Percentiles rank a stretch among this genome's conserved stretches.
Conservation (phyloP, 805 yeast genomes). For the Candida qinlingensis region DNA sequence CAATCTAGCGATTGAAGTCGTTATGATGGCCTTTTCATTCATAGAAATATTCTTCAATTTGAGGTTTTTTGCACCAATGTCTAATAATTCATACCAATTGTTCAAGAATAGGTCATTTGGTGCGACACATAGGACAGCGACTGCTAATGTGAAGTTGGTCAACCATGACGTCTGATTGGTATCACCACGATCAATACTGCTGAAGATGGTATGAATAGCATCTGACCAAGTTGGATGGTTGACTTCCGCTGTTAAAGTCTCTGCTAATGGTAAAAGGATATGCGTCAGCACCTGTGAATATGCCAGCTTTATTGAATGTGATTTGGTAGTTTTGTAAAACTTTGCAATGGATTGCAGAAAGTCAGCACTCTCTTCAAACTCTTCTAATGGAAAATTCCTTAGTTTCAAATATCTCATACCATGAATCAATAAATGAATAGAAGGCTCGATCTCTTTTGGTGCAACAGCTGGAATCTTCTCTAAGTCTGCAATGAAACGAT, state of each 20-base stretch:
- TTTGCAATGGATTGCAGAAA: conserved; percentile 82
- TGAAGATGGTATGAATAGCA: conserved; percentile 61
- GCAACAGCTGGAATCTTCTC: conserved; percentile 67
- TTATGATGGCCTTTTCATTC: conserved; percentile 46
- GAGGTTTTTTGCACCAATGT: conserved; percentile 51
- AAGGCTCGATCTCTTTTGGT: conserved; percentile 49
- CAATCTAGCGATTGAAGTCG: conserved; percentile 65
- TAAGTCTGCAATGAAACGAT: conserved; percentile 85
- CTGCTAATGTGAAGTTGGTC: conserved; percentile 57
- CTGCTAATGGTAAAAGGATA: conserved; percentile 77
- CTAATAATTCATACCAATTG: conserved; percentile 69
- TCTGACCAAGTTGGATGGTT: conserved; percentile 94
- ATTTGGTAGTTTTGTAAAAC: conserved; percentile 64
- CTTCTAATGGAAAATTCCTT: conserved; percentile 80
- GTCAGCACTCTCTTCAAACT: conserved; percentile 90
- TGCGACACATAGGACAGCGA: conserved; percentile 74
- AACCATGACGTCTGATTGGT: conserved; percentile 54
- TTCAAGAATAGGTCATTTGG: conserved; percentile 68
- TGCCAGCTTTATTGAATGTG: conserved; percentile 61
- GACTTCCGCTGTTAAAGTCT: conserved; percentile 84
- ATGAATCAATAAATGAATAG: conserved; percentile 68
- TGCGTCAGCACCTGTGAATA: conserved; percentile 81
- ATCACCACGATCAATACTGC: conserved; percentile 41
- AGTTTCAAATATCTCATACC: conserved; percentile 87
- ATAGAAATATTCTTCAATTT: conserved; percentile 50